These are phyloP conservation scores for Penicillium brasilianum DNA, from an alignment of 2,329 filamentous ascomycete genomes.

Conservation along the genomic window DNA sequence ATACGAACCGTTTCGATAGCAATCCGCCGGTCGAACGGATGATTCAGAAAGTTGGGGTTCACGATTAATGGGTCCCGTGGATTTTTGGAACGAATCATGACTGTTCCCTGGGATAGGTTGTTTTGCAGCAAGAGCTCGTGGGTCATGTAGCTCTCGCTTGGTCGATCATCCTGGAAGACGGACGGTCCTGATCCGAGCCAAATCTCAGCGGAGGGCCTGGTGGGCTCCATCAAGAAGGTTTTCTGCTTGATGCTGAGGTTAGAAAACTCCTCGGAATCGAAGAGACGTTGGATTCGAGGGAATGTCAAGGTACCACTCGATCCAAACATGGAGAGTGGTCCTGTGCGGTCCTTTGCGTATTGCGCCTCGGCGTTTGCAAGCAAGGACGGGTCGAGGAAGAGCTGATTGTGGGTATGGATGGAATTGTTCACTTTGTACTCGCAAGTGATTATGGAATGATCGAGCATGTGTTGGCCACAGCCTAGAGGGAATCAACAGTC, in stretches of 20 bases:
- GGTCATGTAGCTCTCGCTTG: slow-evolving; percentile 12
- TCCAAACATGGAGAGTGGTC: slow-evolving; percentile 12
- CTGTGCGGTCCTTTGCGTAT: not conserved
- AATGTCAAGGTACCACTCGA: slow-evolving; percentile 9
- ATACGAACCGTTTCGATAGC: slow-evolving; percentile 12
- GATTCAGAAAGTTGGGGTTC: slow-evolving; percentile 3
- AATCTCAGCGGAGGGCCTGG: slow-evolving; percentile 11
- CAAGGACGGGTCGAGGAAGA: slow-evolving; percentile 1
- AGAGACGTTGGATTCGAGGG: slow-evolving; percentile 8
- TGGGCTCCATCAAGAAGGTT: slow-evolving; percentile 8
- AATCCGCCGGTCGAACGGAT: slow-evolving; percentile 12
- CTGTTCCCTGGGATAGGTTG: not conserved
- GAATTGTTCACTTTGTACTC: slow-evolving; percentile 7
- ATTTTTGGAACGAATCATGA: slow-evolving; percentile 3
- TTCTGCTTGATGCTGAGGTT: slow-evolving; percentile 1
- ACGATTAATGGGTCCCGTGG: slow-evolving; percentile 9
- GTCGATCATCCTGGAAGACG: slow-evolving; percentile 9
- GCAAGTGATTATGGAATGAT: slow-evolving; percentile 8
- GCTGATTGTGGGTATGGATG: slow-evolving; percentile 8
- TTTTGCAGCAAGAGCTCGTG: slow-evolving; percentile 13
- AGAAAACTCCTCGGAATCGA: slow-evolving; percentile 7
- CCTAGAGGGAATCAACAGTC: not conserved
- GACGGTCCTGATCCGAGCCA: slow-evolving; percentile 14
- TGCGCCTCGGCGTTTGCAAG: not conserved
- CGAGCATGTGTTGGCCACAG: slow-evolving; percentile 10